A percentile compares a stretch with the other conserved stretches of the same genome.
phyloP scores from a whole-genome alignment of 2,329 filamentous ascomycete species.

The Colletotrichum cereale region DNA sequence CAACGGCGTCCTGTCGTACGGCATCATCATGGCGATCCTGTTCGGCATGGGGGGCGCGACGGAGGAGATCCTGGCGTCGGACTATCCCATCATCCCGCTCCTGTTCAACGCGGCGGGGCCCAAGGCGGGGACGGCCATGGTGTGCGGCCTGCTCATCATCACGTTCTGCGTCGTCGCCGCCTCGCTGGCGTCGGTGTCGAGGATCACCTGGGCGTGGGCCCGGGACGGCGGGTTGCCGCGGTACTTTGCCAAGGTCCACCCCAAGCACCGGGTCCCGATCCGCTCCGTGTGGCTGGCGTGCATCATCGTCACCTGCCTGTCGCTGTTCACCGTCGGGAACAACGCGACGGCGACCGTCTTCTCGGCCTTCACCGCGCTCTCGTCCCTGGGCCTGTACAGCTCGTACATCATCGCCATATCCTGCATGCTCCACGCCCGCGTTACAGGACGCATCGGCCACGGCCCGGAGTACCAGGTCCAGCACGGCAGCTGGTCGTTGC shows the following conservation, averaged over 20 bases:
- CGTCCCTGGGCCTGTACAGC: slow-evolving; percentile 34
- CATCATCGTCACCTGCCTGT: slow-evolving; percentile 33
- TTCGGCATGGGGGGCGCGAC: slow-evolving; percentile 36
- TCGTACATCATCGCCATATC: slow-evolving; percentile 39
- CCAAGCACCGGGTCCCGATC: slow-evolving; percentile 30
- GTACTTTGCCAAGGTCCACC: slow-evolving; percentile 36
- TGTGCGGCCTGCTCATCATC: slow-evolving; percentile 38
- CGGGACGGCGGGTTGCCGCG: slow-evolving; percentile 33
- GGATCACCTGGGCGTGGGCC: slow-evolving; percentile 35
- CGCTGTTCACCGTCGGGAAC: slow-evolving; percentile 33
- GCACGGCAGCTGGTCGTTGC: slow-evolving; percentile 33
- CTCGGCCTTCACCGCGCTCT: slow-evolving; percentile 34
- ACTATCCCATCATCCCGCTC: slow-evolving; percentile 35
- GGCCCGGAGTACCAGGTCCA: slow-evolving; percentile 24
- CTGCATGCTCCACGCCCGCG: slow-evolving; percentile 35
- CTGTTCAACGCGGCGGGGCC: slow-evolving; percentile 32
- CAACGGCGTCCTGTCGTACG: slow-evolving; percentile 53
- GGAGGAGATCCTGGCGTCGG: slow-evolving; percentile 29
- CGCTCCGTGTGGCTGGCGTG: slow-evolving; percentile 35
- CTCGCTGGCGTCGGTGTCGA: slow-evolving; percentile 50
- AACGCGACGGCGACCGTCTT: slow-evolving; percentile 38
- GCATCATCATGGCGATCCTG: slow-evolving; percentile 33
- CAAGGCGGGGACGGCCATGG: slow-evolving; percentile 32
- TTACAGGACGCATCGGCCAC: slow-evolving; percentile 32
- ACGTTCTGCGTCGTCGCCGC: slow-evolving; percentile 46